A percentile compares a stretch with the other conserved stretches of the same genome.
These are phyloP conservation scores for Vitis hybrid DNA, from an alignment of 177 flowering plant species.

Conservation along the genomic window DNA sequence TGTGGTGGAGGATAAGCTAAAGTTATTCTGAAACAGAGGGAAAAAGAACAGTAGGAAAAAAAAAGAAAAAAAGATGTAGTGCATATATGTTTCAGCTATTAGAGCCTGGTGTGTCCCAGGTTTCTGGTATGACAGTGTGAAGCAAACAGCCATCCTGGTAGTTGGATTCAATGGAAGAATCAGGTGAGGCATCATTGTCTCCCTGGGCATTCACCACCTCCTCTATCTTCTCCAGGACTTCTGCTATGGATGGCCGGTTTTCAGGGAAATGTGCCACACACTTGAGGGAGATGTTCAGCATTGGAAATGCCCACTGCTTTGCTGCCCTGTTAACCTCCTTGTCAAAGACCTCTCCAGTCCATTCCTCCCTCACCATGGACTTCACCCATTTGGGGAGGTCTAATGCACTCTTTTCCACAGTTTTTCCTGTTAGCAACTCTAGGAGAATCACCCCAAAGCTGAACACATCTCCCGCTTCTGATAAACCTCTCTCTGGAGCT, in stretches of 20 bases:
- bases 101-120: slow-evolving; percentile 51
- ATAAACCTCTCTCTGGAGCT: slow-evolving; percentile 41
- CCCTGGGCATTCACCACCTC: slow-evolving; percentile 38
- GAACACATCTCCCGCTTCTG: slow-evolving; percentile 50
- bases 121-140: slow-evolving; percentile 43
- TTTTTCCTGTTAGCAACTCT: slow-evolving; percentile 54
- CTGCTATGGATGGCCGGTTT: slow-evolving; percentile 40
- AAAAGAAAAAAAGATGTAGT: too few species aligned
- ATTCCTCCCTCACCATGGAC: slow-evolving; percentile 66
- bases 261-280: slow-evolving; percentile 44
- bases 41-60: neutral
- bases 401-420: slow-evolving; percentile 42
- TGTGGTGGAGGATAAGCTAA: too few species aligned
- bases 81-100: slow-evolving; percentile 18
- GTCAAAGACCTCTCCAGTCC: slow-evolving; percentile 78
- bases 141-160: slow-evolving; percentile 32
- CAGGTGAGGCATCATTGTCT: slow-evolving; percentile 28
- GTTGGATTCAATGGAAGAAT: slow-evolving; percentile 24
- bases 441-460: slow-evolving; percentile 63
- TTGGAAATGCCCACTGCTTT: slow-evolving; percentile 48
- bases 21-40: neutral
- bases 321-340: slow-evolving; percentile 40
- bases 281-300: slow-evolving; percentile 48
- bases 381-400: slow-evolving; percentile 68
- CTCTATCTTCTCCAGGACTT: slow-evolving; percentile 51